Conservation (phyloP, 1,139 yeast species). For the Zygosaccharomyces pseudobailii region DNA sequence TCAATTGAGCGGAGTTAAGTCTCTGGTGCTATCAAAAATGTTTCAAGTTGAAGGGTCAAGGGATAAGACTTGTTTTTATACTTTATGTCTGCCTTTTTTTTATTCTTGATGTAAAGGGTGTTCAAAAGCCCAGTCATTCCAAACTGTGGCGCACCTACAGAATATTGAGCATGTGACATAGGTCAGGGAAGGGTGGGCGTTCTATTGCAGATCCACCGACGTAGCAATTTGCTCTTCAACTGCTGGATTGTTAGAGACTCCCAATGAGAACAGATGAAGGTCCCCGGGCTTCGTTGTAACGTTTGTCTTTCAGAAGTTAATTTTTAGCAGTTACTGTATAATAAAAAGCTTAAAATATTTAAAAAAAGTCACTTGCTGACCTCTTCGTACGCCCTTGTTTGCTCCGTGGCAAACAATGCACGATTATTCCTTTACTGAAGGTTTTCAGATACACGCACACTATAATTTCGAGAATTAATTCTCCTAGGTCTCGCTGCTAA, state of each 20-base stretch:
- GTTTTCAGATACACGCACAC: no score
- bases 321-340: no score
- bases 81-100: background rate
- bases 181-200: background rate
- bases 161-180: background rate
- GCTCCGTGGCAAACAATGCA: no score
- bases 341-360: no score
- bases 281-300: no score
- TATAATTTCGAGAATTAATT: no score
- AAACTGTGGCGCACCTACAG: background rate
- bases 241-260: background rate
- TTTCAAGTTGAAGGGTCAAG: background rate
- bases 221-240: no score
- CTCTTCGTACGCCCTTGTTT: no score
- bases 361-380: no score
- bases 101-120: background rate
- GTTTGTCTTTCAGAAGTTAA: accelerated
- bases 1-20: background rate
- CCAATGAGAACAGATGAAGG: background rate
- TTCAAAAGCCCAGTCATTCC: conserved; percentile 1
- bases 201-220: no score
- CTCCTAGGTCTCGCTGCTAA: no score
- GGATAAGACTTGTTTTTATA: background rate
- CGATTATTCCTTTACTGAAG: no score
- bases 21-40: background rate